A percentile compares a stretch with the other conserved stretches of the same genome.
phyloP scores from a whole-genome alignment of 2,329 filamentous ascomycete genomes.

The Albifimbria verrucaria region DNA sequence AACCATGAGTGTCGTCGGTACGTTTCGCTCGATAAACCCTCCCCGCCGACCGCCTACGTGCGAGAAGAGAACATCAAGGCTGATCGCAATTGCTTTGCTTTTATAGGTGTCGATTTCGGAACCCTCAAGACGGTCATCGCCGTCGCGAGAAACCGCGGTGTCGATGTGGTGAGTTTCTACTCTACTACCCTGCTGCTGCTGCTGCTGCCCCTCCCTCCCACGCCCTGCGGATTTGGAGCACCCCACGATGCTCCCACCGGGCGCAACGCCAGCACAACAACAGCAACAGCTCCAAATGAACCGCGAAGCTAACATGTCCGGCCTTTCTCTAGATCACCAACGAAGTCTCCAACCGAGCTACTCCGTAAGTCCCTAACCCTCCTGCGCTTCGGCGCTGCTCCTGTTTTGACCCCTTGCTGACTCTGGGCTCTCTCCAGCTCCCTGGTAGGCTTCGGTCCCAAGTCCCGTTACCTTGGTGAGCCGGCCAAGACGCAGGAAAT shows the following conservation, averaged over 20 bases:
- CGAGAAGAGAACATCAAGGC: background rate
- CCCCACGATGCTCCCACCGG: background rate
- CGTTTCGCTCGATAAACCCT: slow-evolving; percentile 24
- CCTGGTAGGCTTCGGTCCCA: slow-evolving; percentile 91
- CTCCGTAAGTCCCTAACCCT: slow-evolving; percentile 69
- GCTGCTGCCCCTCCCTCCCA: slow-evolving; percentile 5
- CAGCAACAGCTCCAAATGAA: too few species aligned
- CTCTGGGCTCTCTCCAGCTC: slow-evolving; percentile 52
- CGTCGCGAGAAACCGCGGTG: slow-evolving; percentile 95
- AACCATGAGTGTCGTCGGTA: slow-evolving; percentile 56
- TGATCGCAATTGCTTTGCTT: slow-evolving; percentile 4
- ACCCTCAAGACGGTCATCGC: slow-evolving; percentile 96
- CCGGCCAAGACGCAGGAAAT: slow-evolving; percentile 97
- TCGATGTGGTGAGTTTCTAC: slow-evolving; percentile 83
- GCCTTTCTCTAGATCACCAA: slow-evolving; percentile 74
- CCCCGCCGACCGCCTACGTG: background rate
- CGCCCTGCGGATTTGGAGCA: background rate
- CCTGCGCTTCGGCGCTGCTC: background rate
- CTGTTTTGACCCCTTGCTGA: slow-evolving; percentile 20
- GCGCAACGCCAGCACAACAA: background rate
- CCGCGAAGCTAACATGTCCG: slow-evolving; percentile 12
- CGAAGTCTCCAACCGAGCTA: slow-evolving; percentile 97
- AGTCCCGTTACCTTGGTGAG: slow-evolving; percentile 91
- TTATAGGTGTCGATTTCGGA: slow-evolving; percentile 85
- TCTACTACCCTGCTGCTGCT: slow-evolving; percentile 4